These are phyloP conservation scores for Lentithecium fluviatile DNA, from an alignment of 495 filamentous ascomycete species.

Conservation along the genomic window DNA sequence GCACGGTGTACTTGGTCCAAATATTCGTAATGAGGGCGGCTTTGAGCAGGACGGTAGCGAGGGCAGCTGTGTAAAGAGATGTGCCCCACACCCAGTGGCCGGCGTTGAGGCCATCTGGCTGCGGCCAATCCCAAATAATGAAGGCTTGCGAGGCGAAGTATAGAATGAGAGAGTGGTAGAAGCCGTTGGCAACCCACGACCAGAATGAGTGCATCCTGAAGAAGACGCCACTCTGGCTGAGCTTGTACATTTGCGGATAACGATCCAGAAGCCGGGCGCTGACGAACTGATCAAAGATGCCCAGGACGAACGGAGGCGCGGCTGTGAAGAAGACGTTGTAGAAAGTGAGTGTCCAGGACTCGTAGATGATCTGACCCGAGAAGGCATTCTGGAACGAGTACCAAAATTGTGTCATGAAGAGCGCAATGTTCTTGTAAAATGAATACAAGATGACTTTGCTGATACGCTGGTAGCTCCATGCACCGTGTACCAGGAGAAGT, in stretches of 20 bases:
- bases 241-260: constrained; percentile 93
- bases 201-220: constrained; percentile 90
- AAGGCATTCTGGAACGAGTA: constrained; percentile 98
- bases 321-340: constrained; percentile 99
- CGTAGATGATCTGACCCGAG: constrained; percentile 96
- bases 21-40: constrained; percentile 92
- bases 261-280: constrained; percentile 93
- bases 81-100: constrained; percentile 99
- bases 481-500: constrained; percentile 89
- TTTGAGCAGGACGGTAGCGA: constrained; percentile 92
- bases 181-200: constrained; percentile 88
- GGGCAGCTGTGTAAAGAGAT: constrained; percentile 82
- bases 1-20: constrained; percentile 97
- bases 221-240: constrained; percentile 88
- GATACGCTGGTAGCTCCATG: constrained; percentile 97
- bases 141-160: constrained; percentile 83
- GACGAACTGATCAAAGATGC: constrained; percentile 97
- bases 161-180: constrained; percentile 91
- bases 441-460: constrained; percentile 96
- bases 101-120: constrained; percentile 70
- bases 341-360: constrained; percentile 98
- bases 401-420: constrained; percentile 99
- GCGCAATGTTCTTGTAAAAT: constrained; percentile 98
- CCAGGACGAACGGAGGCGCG: constrained; percentile 88
- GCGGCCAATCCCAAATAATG: constrained; percentile 72